These are phyloP conservation scores for Pythium rishiriense DNA, from an alignment of 352 stramenopile species.

Conservation along the genomic window DNA sequence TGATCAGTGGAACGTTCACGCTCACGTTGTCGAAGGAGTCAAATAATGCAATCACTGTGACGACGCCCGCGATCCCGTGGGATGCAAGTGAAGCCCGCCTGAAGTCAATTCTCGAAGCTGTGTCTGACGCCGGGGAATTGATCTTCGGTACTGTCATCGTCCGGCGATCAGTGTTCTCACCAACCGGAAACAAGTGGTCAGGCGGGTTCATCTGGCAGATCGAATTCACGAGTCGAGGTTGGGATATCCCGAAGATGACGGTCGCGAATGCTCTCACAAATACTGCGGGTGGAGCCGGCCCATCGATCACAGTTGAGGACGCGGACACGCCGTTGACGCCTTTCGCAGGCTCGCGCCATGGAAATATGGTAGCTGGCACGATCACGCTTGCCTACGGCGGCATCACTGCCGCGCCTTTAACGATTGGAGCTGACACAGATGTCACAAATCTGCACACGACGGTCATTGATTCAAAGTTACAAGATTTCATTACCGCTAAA, in stretches of 20 bases:
- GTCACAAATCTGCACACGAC: conserved; percentile 26
- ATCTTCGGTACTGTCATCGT: conserved; percentile 90
- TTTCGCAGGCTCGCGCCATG: conserved; percentile 72
- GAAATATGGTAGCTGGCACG: conserved; percentile 89
- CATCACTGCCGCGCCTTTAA: conserved; percentile 39
- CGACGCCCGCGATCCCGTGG: conserved; percentile 57
- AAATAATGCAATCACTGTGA: conserved; percentile 14
- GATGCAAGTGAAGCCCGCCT: conserved; percentile 71
- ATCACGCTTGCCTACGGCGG: conserved; percentile 67
- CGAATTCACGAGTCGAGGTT: conserved; percentile 83
- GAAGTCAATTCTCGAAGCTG: conserved; percentile 50
- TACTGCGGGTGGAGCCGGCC: conserved; percentile 21
- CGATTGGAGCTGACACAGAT: conserved; percentile 47
- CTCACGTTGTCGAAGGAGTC: conserved; percentile 51
- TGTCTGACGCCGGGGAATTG: conserved; percentile 40
- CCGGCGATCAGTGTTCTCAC: conserved; percentile 75
- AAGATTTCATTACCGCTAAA: conserved; percentile 44
- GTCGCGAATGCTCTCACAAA: conserved; percentile 32
- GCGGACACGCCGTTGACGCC: conserved; percentile 37
- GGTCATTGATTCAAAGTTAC: conserved; percentile 40
- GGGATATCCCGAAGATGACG: conserved; percentile 86
- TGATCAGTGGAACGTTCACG: conserved; percentile 69
- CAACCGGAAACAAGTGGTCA: conserved; percentile 88
- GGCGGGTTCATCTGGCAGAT: conserved; percentile 94
- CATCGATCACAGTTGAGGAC: conserved; percentile 50